Percentiles rank a stretch among this genome's conserved stretches.
Evolutionary conservation across 2,329 filamentous ascomycete genomes (phyloP).

Genomic region (Knufia fluminis): DNA sequence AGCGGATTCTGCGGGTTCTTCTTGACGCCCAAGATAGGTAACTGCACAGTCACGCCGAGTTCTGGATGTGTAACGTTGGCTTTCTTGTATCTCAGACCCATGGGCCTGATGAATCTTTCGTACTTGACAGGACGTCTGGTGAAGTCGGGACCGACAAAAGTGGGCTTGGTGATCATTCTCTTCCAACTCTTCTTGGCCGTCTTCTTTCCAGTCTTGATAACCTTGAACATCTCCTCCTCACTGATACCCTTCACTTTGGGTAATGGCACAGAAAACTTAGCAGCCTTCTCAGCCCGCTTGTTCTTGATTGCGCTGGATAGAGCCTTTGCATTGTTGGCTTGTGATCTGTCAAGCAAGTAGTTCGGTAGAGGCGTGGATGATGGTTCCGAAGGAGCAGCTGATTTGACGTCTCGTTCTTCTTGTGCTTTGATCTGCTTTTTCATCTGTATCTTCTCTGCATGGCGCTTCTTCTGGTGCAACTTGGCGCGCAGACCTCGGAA

Average conservation of each 20-base stretch:
- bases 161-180: constrained; percentile 64
- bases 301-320: constrained; percentile 86
- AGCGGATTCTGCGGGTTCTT: constrained; percentile 83
- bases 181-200: constrained; percentile 67
- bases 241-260: constrained; percentile 89
- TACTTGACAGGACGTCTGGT: constrained; percentile 77
- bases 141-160: constrained; percentile 86
- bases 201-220: constrained; percentile 94
- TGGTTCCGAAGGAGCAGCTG: constrained; percentile 65
- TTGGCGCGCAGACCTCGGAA: constrained; percentile 86
- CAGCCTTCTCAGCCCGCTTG: constrained; percentile 86
- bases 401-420: constrained; percentile 94
- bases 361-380: constrained; percentile 74
- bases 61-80: constrained; percentile 68
- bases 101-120: constrained; percentile 62
- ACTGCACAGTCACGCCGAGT: constrained; percentile 75
- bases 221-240: constrained; percentile 97
- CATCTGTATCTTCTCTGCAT: constrained; percentile 98
- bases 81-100: constrained; percentile 73
- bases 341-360: constrained; percentile 82
- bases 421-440: constrained; percentile 88
- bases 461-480: constrained; percentile 83
- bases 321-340: constrained; percentile 61
- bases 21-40: constrained; percentile 69
- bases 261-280: constrained; percentile 82